These are phyloP conservation scores for Cryptococcus amylolentus DNA, from an alignment of 1,284 basidiomycete species.

Conservation along the genomic window DNA sequence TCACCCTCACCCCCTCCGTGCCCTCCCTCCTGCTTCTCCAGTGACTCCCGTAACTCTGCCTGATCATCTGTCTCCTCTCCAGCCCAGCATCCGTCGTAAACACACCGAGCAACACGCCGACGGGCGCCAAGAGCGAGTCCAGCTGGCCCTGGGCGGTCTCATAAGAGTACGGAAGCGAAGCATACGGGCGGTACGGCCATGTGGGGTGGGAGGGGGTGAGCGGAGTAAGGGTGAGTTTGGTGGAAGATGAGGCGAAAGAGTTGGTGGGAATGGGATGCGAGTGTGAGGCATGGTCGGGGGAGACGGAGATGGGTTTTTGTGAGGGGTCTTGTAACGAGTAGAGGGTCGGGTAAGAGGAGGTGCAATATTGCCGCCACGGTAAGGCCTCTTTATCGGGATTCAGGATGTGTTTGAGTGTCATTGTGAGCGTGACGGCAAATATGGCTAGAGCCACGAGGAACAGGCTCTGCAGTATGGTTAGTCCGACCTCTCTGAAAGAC, in stretches of 20 bases:
- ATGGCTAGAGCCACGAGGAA: conserved; percentile 69
- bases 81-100: conserved; percentile 83
- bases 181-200: conserved; percentile 37
- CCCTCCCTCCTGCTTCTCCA: conserved; percentile 70
- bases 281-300: conserved; percentile 4
- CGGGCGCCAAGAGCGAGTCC: conserved; percentile 74
- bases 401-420: conserved; percentile 82
- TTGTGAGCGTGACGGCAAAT: conserved; percentile 55
- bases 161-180: conserved; percentile 19
- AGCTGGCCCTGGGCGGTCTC: conserved; percentile 20
- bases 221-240: conserved; percentile 22
- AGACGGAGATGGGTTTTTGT: conserved; percentile 4
- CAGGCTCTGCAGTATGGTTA: conserved; percentile 14
- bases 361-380: conserved; percentile 93
- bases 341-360: conserved; percentile 52
- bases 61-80: conserved; percentile 82
- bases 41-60: conserved; percentile 86
- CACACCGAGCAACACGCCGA: conserved; percentile 84
- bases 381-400: conserved; percentile 93
- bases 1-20: conserved; percentile 79
- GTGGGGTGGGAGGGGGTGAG: conserved; percentile 44
- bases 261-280: conserved; percentile 8
- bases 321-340: conserved; percentile 37
- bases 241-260: conserved; percentile 13
- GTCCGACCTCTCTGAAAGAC: not conserved